Conservation (phyloP, 2,329 filamentous ascomycete genomes). For the Neofusicoccum laricinum region DNA sequence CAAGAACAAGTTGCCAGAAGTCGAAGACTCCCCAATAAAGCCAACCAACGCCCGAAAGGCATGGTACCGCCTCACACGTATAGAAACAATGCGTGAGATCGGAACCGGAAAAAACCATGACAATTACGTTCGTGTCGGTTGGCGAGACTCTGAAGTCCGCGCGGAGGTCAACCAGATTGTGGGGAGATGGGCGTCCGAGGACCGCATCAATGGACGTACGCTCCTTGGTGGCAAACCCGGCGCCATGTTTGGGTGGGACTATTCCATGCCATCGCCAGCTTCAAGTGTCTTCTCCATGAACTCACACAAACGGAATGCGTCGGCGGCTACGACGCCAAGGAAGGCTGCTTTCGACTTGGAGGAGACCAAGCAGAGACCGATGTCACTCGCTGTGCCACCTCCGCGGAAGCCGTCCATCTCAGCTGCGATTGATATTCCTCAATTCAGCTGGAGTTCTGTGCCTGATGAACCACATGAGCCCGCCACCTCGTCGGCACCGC, state of each 20-base stretch:
- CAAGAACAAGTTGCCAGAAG: conserved; percentile 18
- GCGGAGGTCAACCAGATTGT: conserved; percentile 35
- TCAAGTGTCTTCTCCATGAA: conserved; percentile 4
- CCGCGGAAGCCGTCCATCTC: background rate
- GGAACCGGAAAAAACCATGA: conserved; percentile 33
- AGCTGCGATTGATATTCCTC: background rate
- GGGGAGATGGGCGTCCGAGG: conserved; percentile 35
- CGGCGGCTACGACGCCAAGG: background rate
- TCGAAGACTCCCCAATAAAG: conserved; percentile 31
- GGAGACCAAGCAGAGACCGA: conserved; percentile 6
- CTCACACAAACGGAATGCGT: conserved; percentile 9
- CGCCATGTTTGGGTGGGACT: conserved; percentile 39
- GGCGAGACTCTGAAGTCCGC: conserved; percentile 32
- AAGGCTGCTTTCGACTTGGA: conserved; percentile 4
- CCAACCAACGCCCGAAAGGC: conserved; percentile 35
- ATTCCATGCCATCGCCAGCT: conserved; percentile 17
- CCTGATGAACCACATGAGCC: background rate
- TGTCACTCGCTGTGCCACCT: background rate
- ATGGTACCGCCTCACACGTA: conserved; percentile 39
- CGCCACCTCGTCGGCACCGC: conserved; percentile 2
- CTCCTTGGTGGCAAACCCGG: conserved; percentile 27
- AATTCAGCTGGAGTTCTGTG: conserved; percentile 7
- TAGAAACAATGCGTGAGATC: conserved; percentile 38
- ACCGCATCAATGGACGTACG: conserved; percentile 33
- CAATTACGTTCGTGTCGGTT: conserved; percentile 38